Conservation (phyloP, 371 early-diverging fungal species). For the Mortierella polycephala region DNA sequence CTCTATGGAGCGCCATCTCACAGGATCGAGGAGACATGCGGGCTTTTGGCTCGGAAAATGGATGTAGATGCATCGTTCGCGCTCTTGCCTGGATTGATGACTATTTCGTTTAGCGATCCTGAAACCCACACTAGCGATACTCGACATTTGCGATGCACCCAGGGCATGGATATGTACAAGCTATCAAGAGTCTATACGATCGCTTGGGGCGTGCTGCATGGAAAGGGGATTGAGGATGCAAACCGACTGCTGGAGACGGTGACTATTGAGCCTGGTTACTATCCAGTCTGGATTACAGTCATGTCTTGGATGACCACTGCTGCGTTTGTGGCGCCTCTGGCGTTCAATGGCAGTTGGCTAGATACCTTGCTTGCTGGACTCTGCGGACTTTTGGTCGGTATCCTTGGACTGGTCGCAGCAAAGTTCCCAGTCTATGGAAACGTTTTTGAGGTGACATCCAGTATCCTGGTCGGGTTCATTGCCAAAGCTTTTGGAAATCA, state of each 20-base stretch:
- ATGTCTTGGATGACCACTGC: constrained; percentile 66
- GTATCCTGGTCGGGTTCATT: constrained; percentile 62
- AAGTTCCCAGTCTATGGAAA: constrained; percentile 65
- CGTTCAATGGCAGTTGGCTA: constrained; percentile 63
- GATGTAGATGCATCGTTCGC: constrained; percentile 79
- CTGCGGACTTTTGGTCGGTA: constrained; percentile 61
- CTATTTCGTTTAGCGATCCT: constrained; percentile 78
- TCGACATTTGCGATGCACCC: constrained; percentile 71
- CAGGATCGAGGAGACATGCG: constrained; percentile 68
- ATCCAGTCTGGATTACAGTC: constrained; percentile 61
- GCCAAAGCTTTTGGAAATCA: constrained; percentile 58
- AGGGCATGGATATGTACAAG: constrained; percentile 77
- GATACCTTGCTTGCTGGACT: constrained; percentile 62
- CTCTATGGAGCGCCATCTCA: constrained; percentile 72
- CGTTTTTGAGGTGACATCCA: constrained; percentile 67
- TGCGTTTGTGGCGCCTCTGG: constrained; percentile 60
- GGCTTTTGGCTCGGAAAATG: constrained; percentile 63
- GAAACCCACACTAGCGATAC: constrained; percentile 84
- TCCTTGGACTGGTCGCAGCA: constrained; percentile 60
- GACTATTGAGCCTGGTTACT: constrained; percentile 62
- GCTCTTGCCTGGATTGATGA: constrained; percentile 79
- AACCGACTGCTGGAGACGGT: constrained; percentile 64
- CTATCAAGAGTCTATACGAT: constrained; percentile 68
- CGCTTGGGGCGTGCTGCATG: constrained; percentile 63
- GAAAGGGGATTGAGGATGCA: constrained; percentile 64